Evolutionary conservation across 345 rosid species (phyloP), one percentile per base, ranked within the genome.

Genomic region (Ceriops tagal): DNA sequence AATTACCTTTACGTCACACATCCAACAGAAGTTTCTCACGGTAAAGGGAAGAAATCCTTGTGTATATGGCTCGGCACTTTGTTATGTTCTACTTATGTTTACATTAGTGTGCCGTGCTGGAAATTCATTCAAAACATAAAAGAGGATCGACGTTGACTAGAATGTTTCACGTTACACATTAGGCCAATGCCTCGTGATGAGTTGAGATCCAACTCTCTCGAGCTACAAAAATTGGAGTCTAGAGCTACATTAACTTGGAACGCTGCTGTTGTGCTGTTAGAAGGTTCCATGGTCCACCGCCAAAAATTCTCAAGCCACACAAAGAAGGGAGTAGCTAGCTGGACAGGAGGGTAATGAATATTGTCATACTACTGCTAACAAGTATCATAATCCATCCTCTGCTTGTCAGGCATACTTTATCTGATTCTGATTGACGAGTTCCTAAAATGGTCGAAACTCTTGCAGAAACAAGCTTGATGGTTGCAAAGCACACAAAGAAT

Each of bases 341-440:
- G 60, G 92, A 89, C 46, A 91, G 83, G 71, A 91, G 80, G 53
- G 92, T 86, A 24, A 91, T 83, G 83, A 89, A 85, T 66, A 93
- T 81, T 68, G 89, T 83, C 83, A 89, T 79, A 65, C 84, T 82
- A 87, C 96, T 89, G 84, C 97, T 91, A 69, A 87, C 77, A 43
- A 93, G 79, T 69, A 89, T 84, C 84, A 93, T 79, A 32, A 83
- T 58, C 96, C 97, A 93, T 70, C 95, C 95, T 46, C 80, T 79
- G 73, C 87, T 81, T 0, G 81, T 69, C 60, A 76, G 79, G 76
- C 79, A 57, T 49, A 68, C 74, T 72, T 77, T 83, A 37, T 85
- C 75, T 0, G 83, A 66, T 55, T 85, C 75, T 0, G 83, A 66
- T 52, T 39, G 72, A 37, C 81, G 57, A 18, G 85, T 61, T 76